These are phyloP conservation scores for Saturnispora hagleri DNA, from an alignment of 805 yeast genomes.

Conservation along the genomic window DNA sequence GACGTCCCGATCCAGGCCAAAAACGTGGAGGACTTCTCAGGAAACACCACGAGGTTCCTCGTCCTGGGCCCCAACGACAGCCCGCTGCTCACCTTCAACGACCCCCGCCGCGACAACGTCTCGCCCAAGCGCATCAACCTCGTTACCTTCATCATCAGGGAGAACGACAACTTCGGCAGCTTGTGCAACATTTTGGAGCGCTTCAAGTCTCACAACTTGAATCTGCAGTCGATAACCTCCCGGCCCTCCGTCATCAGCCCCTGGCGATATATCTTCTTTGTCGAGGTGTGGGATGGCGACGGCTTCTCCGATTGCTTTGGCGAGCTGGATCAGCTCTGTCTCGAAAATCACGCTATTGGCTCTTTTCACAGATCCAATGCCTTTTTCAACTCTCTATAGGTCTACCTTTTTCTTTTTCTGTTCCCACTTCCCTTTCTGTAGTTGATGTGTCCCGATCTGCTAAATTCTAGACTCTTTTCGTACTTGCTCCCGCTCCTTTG, in stretches of 20 bases:
- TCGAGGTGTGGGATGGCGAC: conserved; percentile 46
- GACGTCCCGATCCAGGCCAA: conserved; percentile 43
- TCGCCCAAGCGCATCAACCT: conserved; percentile 35
- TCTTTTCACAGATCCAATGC: conserved; percentile 22
- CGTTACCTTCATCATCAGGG: conserved; percentile 53
- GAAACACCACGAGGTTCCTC: conserved; percentile 82
- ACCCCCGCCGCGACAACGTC: conserved; percentile 1
- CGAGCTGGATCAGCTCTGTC: conserved; percentile 36
- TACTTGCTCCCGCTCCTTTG: neutral
- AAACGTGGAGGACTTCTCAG: conserved; percentile 61
- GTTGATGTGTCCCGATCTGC: neutral
- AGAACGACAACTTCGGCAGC: conserved; percentile 64
- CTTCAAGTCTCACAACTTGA: conserved; percentile 47
- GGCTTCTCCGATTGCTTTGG: conserved; percentile 28
- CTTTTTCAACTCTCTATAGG: conserved; percentile 17
- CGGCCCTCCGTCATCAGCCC: conserved; percentile 59
- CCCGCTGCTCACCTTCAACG: conserved; percentile 10
- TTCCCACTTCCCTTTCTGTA: neutral
- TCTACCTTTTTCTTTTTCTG: neutral
- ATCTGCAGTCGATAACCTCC: conserved; percentile 64
- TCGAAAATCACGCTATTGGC: conserved; percentile 52
- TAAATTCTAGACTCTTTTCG: neutral
- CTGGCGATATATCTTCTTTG: conserved; percentile 80
- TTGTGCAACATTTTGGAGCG: conserved; percentile 54
- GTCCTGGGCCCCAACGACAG: conserved; percentile 39